Percentiles rank a stretch among this genome's conserved stretches.
Conservation (phyloP, 225 moss, liverwort and hornwort genomes). For the Anthoceros angustus region DNA sequence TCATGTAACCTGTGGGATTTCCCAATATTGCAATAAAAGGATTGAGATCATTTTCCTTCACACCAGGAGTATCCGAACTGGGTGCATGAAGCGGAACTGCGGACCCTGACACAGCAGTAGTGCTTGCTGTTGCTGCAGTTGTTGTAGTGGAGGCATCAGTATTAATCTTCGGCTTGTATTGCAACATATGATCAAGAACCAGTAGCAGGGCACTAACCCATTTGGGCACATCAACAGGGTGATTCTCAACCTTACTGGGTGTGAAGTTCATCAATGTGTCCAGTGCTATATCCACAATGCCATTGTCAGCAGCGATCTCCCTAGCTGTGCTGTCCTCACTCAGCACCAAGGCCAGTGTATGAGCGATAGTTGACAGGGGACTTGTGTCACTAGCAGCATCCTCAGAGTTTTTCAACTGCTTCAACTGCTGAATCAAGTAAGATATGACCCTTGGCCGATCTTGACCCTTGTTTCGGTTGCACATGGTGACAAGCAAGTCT, state of each 20-base stretch:
- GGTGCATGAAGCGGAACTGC: conserved; percentile 22
- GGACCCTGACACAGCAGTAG: conserved; percentile 32
- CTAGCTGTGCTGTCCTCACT: conserved; percentile 80
- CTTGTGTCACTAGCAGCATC: conserved; percentile 35
- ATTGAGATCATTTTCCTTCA: conserved; percentile 29
- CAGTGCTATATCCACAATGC: conserved; percentile 49
- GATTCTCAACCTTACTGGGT: conserved; percentile 20
- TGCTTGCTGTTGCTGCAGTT: conserved; percentile 28
- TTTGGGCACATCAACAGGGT: conserved; percentile 44
- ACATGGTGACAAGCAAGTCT: conserved; percentile 84
- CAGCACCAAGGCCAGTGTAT: conserved; percentile 75
- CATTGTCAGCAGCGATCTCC: conserved; percentile 67
- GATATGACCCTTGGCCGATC: conserved; percentile 67
- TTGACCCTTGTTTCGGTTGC: conserved; percentile 81
- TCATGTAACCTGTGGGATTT: conserved; percentile 64
- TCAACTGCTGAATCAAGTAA: conserved; percentile 68
- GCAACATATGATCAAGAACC: conserved; percentile 74
- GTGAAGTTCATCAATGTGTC: conserved; percentile 35
- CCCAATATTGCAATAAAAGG: conserved; percentile 59
- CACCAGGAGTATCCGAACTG: conserved; percentile 18
- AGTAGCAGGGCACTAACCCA: conserved; percentile 76
- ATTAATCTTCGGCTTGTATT: conserved; percentile 62
- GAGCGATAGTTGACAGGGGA: conserved; percentile 65
- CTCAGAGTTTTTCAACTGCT: conserved; percentile 39
- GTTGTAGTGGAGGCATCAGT: conserved; percentile 22